Evolutionary conservation across 352 stramenopile species (phyloP), one percentile per base, ranked within the genome.

Genomic region (Aphanomyces cochlioides): DNA sequence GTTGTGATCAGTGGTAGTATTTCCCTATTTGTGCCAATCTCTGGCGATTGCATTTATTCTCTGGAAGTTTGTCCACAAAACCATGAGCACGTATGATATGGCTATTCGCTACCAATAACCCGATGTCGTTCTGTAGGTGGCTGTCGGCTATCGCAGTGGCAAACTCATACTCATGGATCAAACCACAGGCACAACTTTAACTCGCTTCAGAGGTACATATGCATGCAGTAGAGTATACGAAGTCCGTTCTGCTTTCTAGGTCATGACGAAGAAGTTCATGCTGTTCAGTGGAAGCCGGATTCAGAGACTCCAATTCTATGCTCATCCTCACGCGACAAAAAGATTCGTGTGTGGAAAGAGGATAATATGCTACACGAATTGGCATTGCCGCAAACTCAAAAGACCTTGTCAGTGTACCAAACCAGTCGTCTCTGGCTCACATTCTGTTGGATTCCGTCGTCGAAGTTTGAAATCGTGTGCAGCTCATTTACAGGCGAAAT

Each of bases 191-290:
- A 66, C 15, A 12, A 56, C 90, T 4, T 71, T 70, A 0, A 73
- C 85, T 38, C 79, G 83, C 2, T 73, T 90, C 37, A 75, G 81
- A 38, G 83, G 64, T 63, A 41, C 21, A 13, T 17, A 7, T 7
- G 3, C 8, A 40, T 28, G 45, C 19, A 28, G 28, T 28, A 28
- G 28, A 28, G 28, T 28, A 28, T 28, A 28, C 28, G 2, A 28
- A 28, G 28, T 28, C 2, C 28, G 28, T 28, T 28, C 28, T 28
- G 28, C 28, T 28, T 28, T 21, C 5, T 61, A 70, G 64, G 82
- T 1, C 85, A 93, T 67, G 81, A 90, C 17, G 79, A 90, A 43
- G 85, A 93, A 78, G 74, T 93, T 21, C 85, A 93, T 67, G 74
- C 75, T 15, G 53, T 85, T 13, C 69, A 72, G 37, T 93, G 85